These are phyloP conservation scores for Euphorbia tirucalli DNA, from an alignment of 345 rosid species.

Conservation along the genomic window DNA sequence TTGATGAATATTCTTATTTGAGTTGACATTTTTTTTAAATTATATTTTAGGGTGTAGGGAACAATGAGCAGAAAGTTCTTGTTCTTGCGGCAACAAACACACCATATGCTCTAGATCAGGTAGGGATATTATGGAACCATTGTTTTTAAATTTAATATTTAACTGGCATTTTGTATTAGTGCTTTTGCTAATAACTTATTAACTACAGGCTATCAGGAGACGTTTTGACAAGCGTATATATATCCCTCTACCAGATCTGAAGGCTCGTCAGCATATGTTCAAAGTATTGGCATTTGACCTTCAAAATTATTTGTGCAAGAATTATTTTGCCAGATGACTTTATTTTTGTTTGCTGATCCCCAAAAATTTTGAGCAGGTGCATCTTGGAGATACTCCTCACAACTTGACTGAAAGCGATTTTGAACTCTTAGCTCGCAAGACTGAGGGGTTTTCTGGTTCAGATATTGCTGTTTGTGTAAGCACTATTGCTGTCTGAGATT, in stretches of 20 bases:
- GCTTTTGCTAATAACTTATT: constrained; percentile 29
- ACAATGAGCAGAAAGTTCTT: constrained; percentile 87
- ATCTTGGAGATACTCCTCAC: constrained; percentile 95
- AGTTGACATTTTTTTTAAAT: constrained; percentile 3
- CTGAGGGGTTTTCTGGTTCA: constrained; percentile 95
- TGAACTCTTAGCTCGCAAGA: constrained; percentile 67
- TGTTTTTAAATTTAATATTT: constrained; percentile 16
- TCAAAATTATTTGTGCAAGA: not conserved
- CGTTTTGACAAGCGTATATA: constrained; percentile 98
- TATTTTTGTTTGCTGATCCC: constrained; percentile 9
- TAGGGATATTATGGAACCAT: constrained; percentile 13
- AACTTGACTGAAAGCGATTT: constrained; percentile 81
- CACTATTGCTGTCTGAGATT: constrained; percentile 7
- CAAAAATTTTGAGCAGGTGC: constrained; percentile 51
- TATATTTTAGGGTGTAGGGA: constrained; percentile 72
- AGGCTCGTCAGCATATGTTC: constrained; percentile 94
- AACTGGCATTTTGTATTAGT: constrained; percentile 6
- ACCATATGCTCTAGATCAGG: constrained; percentile 95
- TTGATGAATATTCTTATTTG: not conserved
- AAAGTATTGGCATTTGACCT: constrained; percentile 45
- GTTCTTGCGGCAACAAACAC: constrained; percentile 95
- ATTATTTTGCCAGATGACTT: not conserved
- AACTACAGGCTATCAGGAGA: constrained; percentile 74
- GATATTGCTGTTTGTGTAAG: constrained; percentile 94
- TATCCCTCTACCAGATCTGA: constrained; percentile 87